phyloP scores from a whole-genome alignment of 1,284 basidiomycete species.

The Moniliophthora roreri region DNA sequence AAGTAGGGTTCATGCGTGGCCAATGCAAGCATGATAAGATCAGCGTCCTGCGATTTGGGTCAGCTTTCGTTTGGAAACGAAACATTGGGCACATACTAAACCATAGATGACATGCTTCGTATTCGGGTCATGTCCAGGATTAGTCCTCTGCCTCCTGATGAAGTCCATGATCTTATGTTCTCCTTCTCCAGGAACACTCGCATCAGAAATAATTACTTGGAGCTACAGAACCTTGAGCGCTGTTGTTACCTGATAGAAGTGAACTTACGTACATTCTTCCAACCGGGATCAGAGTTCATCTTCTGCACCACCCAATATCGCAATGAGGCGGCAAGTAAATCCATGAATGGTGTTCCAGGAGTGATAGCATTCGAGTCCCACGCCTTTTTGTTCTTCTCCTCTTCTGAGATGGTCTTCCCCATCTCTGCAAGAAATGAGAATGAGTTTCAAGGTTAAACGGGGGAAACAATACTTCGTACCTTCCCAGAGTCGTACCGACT shows the following conservation, averaged over 20 bases:
- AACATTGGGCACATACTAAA: conserved; percentile 54
- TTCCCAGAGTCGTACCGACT: conserved; percentile 86
- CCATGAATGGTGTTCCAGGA: conserved; percentile 99
- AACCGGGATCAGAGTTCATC: conserved; percentile 93
- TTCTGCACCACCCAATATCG: conserved; percentile 98
- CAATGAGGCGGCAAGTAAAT: conserved; percentile 82
- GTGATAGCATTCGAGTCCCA: conserved; percentile 99
- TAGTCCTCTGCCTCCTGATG: conserved; percentile 87
- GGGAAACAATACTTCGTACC: conserved; percentile 37
- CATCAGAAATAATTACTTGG: conserved; percentile 96
- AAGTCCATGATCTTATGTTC: conserved; percentile 99
- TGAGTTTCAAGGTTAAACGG: not conserved
- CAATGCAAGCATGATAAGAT: conserved; percentile 98
- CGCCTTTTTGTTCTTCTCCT: conserved; percentile 80
- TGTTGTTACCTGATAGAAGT: not conserved
- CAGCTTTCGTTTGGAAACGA: conserved; percentile 11
- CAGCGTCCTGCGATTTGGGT: conserved; percentile 76
- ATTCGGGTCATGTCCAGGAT: conserved; percentile 91
- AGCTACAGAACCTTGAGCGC: conserved; percentile 47
- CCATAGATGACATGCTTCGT: conserved; percentile 98
- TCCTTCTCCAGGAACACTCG: conserved; percentile 96
- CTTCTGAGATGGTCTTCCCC: conserved; percentile 87
- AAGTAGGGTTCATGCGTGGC: conserved; percentile 99
- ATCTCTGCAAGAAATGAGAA: conserved; percentile 55
- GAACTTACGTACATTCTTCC: conserved; percentile 74